A percentile compares a stretch with the other conserved stretches of the same genome.
Conservation (phyloP, 129 eudicot genomes). For the Saussurea involucrata region DNA sequence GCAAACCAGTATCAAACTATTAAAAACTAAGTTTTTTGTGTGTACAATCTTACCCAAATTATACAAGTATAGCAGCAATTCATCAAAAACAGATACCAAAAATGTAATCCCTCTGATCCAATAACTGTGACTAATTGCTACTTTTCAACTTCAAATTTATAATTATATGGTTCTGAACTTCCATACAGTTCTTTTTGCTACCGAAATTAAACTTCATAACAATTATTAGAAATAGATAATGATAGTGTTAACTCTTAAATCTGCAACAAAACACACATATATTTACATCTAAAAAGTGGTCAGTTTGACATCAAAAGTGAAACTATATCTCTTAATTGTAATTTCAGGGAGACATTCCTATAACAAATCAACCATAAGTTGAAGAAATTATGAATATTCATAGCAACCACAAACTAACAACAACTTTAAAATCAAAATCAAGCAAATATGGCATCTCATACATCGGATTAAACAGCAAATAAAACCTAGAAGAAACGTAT, state of each 20-base stretch:
- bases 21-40: background rate
- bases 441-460: background rate
- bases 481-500: background rate
- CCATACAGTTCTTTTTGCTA: background rate
- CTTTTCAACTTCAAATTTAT: background rate
- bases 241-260: background rate
- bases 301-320: background rate
- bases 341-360: background rate
- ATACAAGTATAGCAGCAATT: background rate
- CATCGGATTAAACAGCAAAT: background rate
- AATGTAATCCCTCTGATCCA: background rate
- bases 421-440: background rate
- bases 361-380: background rate
- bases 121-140: background rate
- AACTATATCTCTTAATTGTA: background rate
- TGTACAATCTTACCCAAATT: background rate
- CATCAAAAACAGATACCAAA: background rate
- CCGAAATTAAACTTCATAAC: background rate
- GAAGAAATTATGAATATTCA: background rate
- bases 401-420: background rate
- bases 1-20: background rate
- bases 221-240: background rate
- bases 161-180: background rate
- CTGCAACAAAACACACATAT: background rate
- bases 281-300: background rate